Base-by-base conservation (phyloP, 192 early-diverging fungal genomes). In the Gigaspora rosea region DNA sequence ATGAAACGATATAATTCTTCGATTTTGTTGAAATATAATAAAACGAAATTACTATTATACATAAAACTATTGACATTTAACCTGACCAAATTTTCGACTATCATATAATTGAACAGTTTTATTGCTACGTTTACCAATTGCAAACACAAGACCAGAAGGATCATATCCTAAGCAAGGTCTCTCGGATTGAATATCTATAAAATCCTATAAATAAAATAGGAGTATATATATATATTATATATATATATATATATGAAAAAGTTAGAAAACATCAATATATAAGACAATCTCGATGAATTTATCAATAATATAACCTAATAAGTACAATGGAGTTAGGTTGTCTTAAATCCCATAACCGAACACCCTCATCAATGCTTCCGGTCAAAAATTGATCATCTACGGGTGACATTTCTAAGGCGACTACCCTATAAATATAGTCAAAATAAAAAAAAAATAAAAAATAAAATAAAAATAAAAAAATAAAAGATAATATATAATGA, bases 281-380 rank as follows among this genome's bases (percentile, higher is more conserved):
- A 41, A 41, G 7, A 1, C 2, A 41, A 41, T 41, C 3, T 41
- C 41, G 41, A 41, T 41, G 7, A 41, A 41, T 41, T 41, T 41
- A 41, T 41, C 41, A 41, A 41, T 41, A 41, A 7, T 41, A 41
- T 41, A 41, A 41, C n/a, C 12, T 32, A 50, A 12, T 22, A 62
- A 49, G 1, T 27, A 87, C 90, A 65, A 91, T 90, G 69, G 87
- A 89, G 16, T 83, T 84, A 22, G 83, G 82, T 33, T 83, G 81
- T 59, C 89, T 77, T 32, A 96, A 80, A 80, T 97, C 96, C 96
- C 96, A 99, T 49, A 99, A 71, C 57, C 94, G 79, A 11, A 98
- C 89, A 7, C 89, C 85, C 1, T 90, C 91, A 77, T 96, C 93
- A 12, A 90, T 33, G 1, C 91, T 90, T 12, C 92, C 89, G 22